These are phyloP conservation scores for Magnusiomyces magnusii DNA, from an alignment of 1,139 yeast species.

Conservation along the genomic window DNA sequence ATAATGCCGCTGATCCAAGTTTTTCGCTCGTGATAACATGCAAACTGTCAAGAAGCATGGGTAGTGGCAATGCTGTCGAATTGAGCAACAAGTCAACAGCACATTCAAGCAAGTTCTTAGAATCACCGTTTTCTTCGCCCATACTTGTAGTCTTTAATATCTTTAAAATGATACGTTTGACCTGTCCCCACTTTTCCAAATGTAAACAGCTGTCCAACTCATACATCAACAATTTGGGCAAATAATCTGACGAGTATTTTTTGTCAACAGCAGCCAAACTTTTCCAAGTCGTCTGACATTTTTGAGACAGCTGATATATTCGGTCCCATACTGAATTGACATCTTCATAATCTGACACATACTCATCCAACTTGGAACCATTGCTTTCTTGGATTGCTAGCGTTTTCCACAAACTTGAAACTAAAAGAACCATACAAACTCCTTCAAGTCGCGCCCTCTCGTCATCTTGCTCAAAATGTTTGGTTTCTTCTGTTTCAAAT, in stretches of 20 bases:
- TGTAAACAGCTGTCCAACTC: slow-evolving; percentile 14
- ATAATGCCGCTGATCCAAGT: slow-evolving; percentile 1
- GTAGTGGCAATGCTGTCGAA: slow-evolving; percentile 8
- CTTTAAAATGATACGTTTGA: slow-evolving; percentile 6
- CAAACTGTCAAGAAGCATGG: slow-evolving; percentile 10
- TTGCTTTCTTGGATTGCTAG: neutral
- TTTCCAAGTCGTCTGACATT: neutral
- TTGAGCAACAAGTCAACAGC: slow-evolving; percentile 15
- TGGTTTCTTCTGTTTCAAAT: neutral
- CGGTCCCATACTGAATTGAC: neutral
- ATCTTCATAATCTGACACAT: neutral
- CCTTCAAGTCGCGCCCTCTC: neutral
- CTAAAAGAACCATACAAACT: neutral
- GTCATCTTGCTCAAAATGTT: slow-evolving; percentile 1
- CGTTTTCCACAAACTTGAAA: neutral
- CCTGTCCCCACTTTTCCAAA: slow-evolving; percentile 9
- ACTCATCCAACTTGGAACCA: neutral
- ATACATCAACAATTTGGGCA: slow-evolving; percentile 13
- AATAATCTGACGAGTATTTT: slow-evolving; percentile 1
- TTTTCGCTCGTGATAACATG: slow-evolving; percentile 13
- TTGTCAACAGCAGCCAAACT: neutral
- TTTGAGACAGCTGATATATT: neutral
- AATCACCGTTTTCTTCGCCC: slow-evolving; percentile 2
- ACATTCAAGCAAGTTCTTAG: slow-evolving; percentile 5
- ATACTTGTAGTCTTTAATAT: neutral